Conservation (phyloP, 257 asterid genomes). For the Haberlea rhodopensis region DNA sequence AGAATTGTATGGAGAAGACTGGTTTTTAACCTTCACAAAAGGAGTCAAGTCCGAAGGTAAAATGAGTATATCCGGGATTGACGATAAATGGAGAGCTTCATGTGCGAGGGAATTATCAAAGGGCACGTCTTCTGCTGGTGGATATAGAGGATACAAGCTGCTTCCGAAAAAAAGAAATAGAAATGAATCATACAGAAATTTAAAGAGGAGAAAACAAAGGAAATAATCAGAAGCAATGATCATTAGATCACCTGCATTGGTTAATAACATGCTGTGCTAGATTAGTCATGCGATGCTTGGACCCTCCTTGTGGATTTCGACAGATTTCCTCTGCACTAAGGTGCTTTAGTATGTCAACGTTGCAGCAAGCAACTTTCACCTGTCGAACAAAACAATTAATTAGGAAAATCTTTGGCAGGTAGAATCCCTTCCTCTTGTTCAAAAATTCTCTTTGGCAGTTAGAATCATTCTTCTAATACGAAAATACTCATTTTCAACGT, state of each 20-base stretch:
- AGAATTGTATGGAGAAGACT: background rate
- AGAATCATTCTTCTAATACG: background rate
- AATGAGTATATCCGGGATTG: slow-evolving; percentile 77
- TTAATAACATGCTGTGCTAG: slow-evolving; percentile 93
- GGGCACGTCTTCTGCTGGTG: slow-evolving; percentile 86
- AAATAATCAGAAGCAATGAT: too few species aligned
- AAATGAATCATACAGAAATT: slow-evolving; percentile 11
- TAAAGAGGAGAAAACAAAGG: background rate
- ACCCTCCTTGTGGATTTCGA: slow-evolving; percentile 84
- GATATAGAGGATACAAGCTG: slow-evolving; percentile 98
- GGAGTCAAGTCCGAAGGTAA: slow-evolving; percentile 91
- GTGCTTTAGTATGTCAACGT: slow-evolving; percentile 86
- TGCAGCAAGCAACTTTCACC: slow-evolving; percentile 84
- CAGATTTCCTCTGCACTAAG: slow-evolving; percentile 94
- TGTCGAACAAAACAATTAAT: slow-evolving; percentile 31
- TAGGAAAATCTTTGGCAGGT: slow-evolving; percentile 18
- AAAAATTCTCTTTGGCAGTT: background rate
- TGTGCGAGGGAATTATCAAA: slow-evolving; percentile 78
- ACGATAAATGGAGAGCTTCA: slow-evolving; percentile 66
- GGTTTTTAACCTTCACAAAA: slow-evolving; percentile 67
- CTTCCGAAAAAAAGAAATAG: slow-evolving; percentile 29
- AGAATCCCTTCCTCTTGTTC: background rate
- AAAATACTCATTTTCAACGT: background rate
- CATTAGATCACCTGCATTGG: too few species aligned
- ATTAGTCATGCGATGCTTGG: slow-evolving; percentile 80